Evolutionary conservation across 2,329 filamentous ascomycete species (phyloP).

Genomic region (Xylaria sp.): DNA sequence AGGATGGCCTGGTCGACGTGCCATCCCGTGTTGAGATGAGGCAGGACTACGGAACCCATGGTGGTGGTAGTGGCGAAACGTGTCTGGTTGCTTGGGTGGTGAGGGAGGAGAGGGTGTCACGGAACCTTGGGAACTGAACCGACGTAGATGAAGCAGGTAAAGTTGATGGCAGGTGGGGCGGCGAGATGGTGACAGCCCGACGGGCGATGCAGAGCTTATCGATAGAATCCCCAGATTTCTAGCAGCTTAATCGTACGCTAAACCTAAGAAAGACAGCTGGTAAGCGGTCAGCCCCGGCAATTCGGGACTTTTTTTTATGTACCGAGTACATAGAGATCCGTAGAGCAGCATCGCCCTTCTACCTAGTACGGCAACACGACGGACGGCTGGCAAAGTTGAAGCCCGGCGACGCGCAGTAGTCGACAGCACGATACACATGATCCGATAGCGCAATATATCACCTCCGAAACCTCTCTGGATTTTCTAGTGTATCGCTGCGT

Average conservation of each 20-base stretch:
- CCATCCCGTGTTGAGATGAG: conserved; percentile 90
- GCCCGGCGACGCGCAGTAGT: background rate
- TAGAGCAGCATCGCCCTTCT: conserved; percentile 7
- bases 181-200: background rate
- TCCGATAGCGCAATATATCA: background rate
- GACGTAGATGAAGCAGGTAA: conserved; percentile 37
- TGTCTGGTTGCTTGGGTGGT: background rate
- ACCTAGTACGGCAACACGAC: conserved; percentile 4
- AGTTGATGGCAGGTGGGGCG: background rate
- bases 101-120: no score
- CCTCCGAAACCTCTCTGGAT: background rate
- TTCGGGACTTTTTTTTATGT: conserved; percentile 19
- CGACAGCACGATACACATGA: background rate
- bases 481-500: background rate
- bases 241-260: conserved; percentile 21
- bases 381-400: background rate
- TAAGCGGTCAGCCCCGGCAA: conserved; percentile 29
- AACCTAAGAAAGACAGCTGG: conserved; percentile 5
- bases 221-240: background rate
- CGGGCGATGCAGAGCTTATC: no score
- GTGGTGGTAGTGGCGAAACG: background rate
- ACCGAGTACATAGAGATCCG: background rate
- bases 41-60: conserved; percentile 85
- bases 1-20: conserved; percentile 97
- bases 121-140: background rate